A percentile compares a stretch with the other conserved stretches of the same genome.
phyloP scores from a whole-genome alignment of 148 eudicot genomes.

The Dysphania ambrosioides region DNA sequence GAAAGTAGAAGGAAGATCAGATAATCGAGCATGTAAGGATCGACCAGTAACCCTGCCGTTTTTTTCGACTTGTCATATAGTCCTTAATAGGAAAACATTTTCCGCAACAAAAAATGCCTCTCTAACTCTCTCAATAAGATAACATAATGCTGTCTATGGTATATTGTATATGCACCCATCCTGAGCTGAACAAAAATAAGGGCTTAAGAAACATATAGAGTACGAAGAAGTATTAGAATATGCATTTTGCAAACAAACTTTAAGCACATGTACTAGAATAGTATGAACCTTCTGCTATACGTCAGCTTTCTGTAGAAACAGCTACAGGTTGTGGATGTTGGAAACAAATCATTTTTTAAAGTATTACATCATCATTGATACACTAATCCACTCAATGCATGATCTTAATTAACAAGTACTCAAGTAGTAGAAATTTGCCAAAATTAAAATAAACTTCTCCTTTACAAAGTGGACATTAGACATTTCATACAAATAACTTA shows the following conservation, averaged over 20 bases:
- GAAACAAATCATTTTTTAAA: constrained; percentile 7
- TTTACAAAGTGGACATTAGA: constrained; percentile 27
- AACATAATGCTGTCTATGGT: background rate
- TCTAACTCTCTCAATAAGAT: background rate
- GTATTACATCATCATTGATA: background rate
- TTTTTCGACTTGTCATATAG: background rate
- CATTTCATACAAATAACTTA: constrained; percentile 16
- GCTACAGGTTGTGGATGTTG: constrained; percentile 18
- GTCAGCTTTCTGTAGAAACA: background rate
- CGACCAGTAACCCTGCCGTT: background rate
- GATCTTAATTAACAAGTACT: constrained; percentile 13
- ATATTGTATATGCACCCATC: no score
- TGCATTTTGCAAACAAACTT: background rate
- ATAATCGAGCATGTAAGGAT: no score
- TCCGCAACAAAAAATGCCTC: background rate
- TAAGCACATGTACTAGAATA: background rate
- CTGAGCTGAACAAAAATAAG: no score
- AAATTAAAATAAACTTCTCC: background rate
- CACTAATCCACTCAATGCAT: background rate
- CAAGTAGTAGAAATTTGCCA: background rate
- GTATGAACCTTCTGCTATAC: no score
- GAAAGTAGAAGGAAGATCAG: no score
- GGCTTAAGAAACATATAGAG: background rate
- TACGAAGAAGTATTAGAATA: background rate
- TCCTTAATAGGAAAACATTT: background rate